Evolutionary conservation across 169 alveolate genomes (phyloP), one percentile per base, ranked within the genome.

Genomic region (Plasmodium reichenowi): DNA sequence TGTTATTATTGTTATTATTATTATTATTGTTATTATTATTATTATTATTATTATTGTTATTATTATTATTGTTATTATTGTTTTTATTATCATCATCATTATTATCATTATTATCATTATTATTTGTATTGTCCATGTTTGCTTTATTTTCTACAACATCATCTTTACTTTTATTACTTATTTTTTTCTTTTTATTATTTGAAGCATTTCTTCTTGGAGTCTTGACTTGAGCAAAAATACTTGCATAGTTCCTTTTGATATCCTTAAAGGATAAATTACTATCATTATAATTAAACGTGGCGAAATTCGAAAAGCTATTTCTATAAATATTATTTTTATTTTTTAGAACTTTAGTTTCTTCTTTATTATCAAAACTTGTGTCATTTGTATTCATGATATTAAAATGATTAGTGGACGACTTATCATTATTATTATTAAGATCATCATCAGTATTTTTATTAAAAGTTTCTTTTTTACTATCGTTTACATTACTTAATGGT

Each of bases 231-330:
- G 92, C 88, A 64, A 87, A 74, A 50, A 87, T 87, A 47, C 60
- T 87, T n/a, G 86, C 83, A 71, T 87, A 74, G 67, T 67, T 74
- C 48, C 83, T 66, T 32, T 87, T 74, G 22, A 74, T 75, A 47
- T 75, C 88, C 52, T 87, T 68, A 74, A 87, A 74, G 26, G 88
- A 87, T n/a, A 74, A 17, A 54, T 87, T 74, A 62, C 80, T 87
- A 71, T 87, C 83, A 74, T 67, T 67, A 50, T 74, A 71, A 64
- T 87, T 75, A 29, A 87, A 43, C 5, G 66, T 66, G 2, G 88
- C 92, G 47, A 66, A 74, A 20, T 87, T 87, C 3, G 78, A 54
- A 87, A 74, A 67, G 78, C 83, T 75, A 67, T 66, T 71, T 45
- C 73, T 52, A 59, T 70, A 74, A 56, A 70, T 74, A 72, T 60